Evolutionary conservation across 225 moss, liverwort and hornwort species (phyloP).

Genomic region (Sphagnum contortum): DNA sequence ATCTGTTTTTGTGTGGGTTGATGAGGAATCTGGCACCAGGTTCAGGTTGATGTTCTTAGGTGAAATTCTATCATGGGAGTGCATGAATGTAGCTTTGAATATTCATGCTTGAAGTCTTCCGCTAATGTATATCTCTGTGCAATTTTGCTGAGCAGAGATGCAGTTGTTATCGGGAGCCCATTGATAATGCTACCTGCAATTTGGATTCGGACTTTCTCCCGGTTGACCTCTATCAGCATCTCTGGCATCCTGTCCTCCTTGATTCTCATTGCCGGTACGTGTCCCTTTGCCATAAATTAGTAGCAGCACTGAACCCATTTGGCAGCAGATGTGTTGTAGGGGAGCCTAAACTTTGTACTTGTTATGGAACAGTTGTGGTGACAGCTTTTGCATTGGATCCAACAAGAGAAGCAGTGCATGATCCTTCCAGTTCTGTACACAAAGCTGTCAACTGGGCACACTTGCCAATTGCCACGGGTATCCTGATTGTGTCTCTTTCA

Average conservation of each 20-base stretch:
- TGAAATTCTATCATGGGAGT: no score
- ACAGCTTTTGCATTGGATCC: conserved; percentile 66
- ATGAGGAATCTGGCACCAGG: no score
- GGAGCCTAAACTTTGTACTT: no score
- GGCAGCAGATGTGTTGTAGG: no score
- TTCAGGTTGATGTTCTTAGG: no score
- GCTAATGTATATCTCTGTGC: no score
- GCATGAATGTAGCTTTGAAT: no score
- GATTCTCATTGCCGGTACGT: conserved; percentile 60
- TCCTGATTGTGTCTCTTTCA: conserved; percentile 76
- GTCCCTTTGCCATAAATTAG: background rate
- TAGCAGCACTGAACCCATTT: no score
- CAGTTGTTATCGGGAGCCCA: conserved; percentile 59
- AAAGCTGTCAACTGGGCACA: conserved; percentile 56
- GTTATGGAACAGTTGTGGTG: conserved; percentile 52
- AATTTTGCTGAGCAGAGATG: conserved; percentile 28
- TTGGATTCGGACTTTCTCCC: conserved; percentile 74
- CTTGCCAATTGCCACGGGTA: conserved; percentile 74
- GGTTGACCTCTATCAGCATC: conserved; percentile 77
- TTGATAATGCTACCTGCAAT: conserved; percentile 71
- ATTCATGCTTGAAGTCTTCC: no score
- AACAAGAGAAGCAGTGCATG: conserved; percentile 45
- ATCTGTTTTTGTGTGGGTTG: no score
- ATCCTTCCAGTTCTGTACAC: conserved; percentile 48
- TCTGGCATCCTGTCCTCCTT: conserved; percentile 76